Evolutionary conservation across 2,329 filamentous ascomycete species (phyloP).

Genomic region (Cladorrhinum sp.): DNA sequence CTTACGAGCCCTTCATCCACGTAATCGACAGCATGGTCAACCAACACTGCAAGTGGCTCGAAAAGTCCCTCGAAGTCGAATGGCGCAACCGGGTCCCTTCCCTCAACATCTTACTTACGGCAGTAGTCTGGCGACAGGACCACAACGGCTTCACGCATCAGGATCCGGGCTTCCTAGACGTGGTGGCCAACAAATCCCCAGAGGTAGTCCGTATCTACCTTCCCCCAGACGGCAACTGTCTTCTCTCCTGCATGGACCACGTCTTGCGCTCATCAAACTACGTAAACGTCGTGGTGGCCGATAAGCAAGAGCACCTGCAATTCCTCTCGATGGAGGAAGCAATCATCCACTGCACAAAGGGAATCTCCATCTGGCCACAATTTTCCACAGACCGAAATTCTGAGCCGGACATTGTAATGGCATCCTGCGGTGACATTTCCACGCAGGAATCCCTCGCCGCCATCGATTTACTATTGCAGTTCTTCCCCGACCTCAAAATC

Average conservation of each 20-base stretch:
- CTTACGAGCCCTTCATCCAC: conserved; percentile 80
- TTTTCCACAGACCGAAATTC: conserved; percentile 67
- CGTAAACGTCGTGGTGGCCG: conserved; percentile 76
- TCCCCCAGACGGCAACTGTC: conserved; percentile 74
- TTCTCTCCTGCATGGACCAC: conserved; percentile 73
- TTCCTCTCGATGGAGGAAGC: conserved; percentile 72
- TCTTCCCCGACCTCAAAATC: conserved; percentile 70
- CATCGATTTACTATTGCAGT: conserved; percentile 67
- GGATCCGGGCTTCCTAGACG: conserved; percentile 76
- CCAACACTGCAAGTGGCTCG: conserved; percentile 82
- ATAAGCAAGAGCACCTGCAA: conserved; percentile 77
- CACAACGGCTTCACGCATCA: conserved; percentile 84
- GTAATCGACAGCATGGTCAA: conserved; percentile 85
- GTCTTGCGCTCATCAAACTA: conserved; percentile 72
- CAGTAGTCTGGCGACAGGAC: conserved; percentile 78
- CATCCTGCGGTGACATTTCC: conserved; percentile 69
- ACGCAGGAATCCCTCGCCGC: conserved; percentile 74
- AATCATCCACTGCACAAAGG: conserved; percentile 73
- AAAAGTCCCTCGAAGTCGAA: conserved; percentile 75
- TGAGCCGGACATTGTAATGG: conserved; percentile 74
- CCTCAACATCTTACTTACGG: conserved; percentile 75
- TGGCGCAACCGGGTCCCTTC: conserved; percentile 73
- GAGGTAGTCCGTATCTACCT: conserved; percentile 79
- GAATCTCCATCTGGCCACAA: conserved; percentile 73
- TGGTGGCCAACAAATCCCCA: conserved; percentile 75